Evolutionary conservation across 1,284 basidiomycete species (phyloP), one percentile per base, ranked within the genome.

Genomic region (Fomitiporia mediterranea): DNA sequence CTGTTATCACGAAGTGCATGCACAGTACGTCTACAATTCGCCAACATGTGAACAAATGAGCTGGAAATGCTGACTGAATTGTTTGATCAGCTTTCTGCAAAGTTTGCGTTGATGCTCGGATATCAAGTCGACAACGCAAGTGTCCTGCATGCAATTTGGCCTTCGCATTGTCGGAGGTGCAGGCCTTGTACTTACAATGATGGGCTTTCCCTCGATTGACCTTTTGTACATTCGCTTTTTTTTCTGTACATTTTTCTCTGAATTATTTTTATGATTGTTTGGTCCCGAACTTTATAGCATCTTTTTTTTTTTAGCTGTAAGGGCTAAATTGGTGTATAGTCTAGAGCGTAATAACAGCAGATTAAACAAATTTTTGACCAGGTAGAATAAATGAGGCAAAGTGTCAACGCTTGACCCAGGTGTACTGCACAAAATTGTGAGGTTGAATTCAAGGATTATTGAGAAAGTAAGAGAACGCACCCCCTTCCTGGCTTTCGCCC

Each of bases 381-480:
- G 54, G 48, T 51, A 27, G 37, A 38, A 42, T 34, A 54, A 21
- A 40, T 32, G n/a, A 44, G 28, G 23, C 27, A 30, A 46, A 21
- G 23, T 30, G 63, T 74, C 78, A 97, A 72, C 94, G 91, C 78
- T 95, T 97, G 86, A 97, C 93, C 94, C 94, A 97, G 62, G 90
- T 78, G 67, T 91, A 89, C 89, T 93, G 68, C 60, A 64, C n/a
- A 32, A 28, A 48, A 38, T 23, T 15, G 35, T 51, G 48, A 56
- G 42, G 11, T 11, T 37, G 15, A 15, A 4, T 48, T 13, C 19
- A 8, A 2, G 7, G 5, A 30, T 23, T n/a, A n/a, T n/a, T 51
- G 30, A 56, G 11, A 44, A 7, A 15, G 17, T 25, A n/a, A 35
- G 46, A 34, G 21, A 40, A 86, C 89, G 53, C 72, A 93, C 91